Percentiles rank a stretch among this genome's conserved stretches.
Evolutionary conservation across 371 early-diverging fungal species (phyloP).

Genomic region (Mortierella sp.): DNA sequence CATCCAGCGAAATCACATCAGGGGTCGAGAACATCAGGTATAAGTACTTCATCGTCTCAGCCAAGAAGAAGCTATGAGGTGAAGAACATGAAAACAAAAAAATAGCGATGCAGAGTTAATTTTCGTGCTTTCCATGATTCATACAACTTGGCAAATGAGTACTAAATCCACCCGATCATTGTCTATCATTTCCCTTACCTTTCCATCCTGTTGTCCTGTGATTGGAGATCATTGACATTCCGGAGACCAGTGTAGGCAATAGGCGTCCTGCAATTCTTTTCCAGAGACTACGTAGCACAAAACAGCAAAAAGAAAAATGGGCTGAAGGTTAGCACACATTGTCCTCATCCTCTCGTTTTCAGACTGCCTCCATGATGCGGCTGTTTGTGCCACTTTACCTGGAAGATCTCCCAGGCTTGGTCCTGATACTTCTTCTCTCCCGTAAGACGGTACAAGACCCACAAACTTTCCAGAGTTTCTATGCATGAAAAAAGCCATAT

Average conservation of each 20-base stretch:
- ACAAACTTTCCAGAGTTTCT: slow-evolving; percentile 86
- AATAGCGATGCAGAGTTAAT: background rate
- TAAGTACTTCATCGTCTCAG: slow-evolving; percentile 91
- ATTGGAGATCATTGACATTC: slow-evolving; percentile 63
- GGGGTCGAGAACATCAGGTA: slow-evolving; percentile 81
- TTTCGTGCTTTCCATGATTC: too few relatives aligned
- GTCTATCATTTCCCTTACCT: slow-evolving; percentile 52
- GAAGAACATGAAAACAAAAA: background rate
- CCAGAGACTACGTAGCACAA: slow-evolving; percentile 60
- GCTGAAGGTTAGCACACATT: background rate
- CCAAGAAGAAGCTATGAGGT: slow-evolving; percentile 76
- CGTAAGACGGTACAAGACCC: slow-evolving; percentile 79
- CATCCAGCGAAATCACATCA: slow-evolving; percentile 74
- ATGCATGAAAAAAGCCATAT: background rate
- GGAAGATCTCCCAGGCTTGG: slow-evolving; percentile 81
- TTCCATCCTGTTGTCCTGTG: slow-evolving; percentile 58
- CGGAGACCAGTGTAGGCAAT: slow-evolving; percentile 75
- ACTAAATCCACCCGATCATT: too few relatives aligned
- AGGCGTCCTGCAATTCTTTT: slow-evolving; percentile 70
- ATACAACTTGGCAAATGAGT: too few relatives aligned
- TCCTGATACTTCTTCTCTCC: slow-evolving; percentile 81
- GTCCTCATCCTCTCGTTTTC: too few relatives aligned
- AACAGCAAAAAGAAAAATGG: background rate
- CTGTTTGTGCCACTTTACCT: slow-evolving; percentile 41
- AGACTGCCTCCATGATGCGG: too few relatives aligned